A percentile compares a stretch with the other conserved stretches of the same genome.
These are phyloP conservation scores for Macrotyloma uniflorum DNA, from an alignment of 306 rosid genomes.

Conservation along the genomic window DNA sequence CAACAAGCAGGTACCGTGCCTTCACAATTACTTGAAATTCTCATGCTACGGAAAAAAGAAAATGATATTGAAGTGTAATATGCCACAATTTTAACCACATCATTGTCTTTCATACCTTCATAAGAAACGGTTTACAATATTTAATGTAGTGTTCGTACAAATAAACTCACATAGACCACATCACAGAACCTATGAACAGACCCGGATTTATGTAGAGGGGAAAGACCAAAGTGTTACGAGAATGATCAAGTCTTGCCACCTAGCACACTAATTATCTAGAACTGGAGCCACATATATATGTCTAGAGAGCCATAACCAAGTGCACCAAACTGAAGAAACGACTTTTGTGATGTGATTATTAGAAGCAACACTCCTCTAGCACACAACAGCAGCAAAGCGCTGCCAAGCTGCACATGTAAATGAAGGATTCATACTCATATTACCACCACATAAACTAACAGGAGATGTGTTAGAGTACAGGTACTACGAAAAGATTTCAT, in stretches of 20 bases:
- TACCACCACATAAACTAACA: conserved; percentile 13
- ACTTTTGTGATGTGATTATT: conserved; percentile 16
- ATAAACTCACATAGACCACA: conserved; percentile 21
- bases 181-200: conserved; percentile 25
- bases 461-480: neutral
- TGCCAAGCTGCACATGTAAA: conserved; percentile 65
- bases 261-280: conserved; percentile 10
- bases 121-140: conserved; percentile 20
- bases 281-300: conserved; percentile 20
- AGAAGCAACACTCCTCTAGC: conserved; percentile 78
- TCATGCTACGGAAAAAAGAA: neutral
- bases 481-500: conserved; percentile 23
- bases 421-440: neutral
- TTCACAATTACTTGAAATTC: conserved; percentile 6
- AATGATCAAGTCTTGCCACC: conserved; percentile 8
- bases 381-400: conserved; percentile 91
- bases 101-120: neutral
- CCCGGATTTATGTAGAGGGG: neutral
- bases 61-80: neutral
- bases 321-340: conserved; percentile 22
- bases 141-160: neutral
- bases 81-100: conserved; percentile 15
- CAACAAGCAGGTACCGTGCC: too few relatives aligned
- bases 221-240: neutral
- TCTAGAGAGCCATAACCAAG: conserved; percentile 21